Conservation (phyloP, 768 basidiomycete genomes). For the Psilocybe cubensis region DNA sequence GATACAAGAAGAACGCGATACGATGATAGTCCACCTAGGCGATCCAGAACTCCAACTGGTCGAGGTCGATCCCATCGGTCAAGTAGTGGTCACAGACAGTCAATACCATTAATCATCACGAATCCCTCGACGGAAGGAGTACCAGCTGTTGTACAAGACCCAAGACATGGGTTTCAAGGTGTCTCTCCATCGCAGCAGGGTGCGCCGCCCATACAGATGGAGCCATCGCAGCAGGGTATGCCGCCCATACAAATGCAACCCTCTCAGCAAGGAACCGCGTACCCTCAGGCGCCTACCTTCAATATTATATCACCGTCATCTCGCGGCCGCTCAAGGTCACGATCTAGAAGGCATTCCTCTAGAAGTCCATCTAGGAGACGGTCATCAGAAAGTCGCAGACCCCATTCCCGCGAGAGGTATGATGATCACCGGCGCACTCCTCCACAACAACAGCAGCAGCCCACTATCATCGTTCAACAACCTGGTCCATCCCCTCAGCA, state of each 20-base stretch:
- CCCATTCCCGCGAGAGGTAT: constrained; percentile 10
- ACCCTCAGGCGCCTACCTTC: constrained; percentile 12
- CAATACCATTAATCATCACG: constrained; percentile 17
- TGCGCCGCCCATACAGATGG: too few species aligned
- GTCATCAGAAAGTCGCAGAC: neutral
- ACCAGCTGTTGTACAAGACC: constrained; percentile 20
- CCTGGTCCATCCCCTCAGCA: constrained; percentile 24
- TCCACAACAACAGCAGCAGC: constrained; percentile 24
- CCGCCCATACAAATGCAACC: too few species aligned
- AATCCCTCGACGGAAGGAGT: constrained; percentile 17
- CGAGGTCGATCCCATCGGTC: constrained; percentile 15
- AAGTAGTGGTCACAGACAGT: constrained; percentile 11
- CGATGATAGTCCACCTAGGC: constrained; percentile 13
- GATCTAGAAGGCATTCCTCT: constrained; percentile 2
- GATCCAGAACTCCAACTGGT: constrained; percentile 21
- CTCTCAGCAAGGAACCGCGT: constrained; percentile 6
- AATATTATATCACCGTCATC: constrained; percentile 22
- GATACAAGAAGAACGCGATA: constrained; percentile 8
- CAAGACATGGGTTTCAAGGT: constrained; percentile 4
- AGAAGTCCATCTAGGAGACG: constrained; percentile 1
- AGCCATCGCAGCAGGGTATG: neutral
- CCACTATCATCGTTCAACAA: constrained; percentile 32
- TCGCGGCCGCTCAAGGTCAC: constrained; percentile 1
- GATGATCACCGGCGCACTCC: constrained; percentile 8
- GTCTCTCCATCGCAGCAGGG: neutral